A percentile compares a stretch with the other conserved stretches of the same genome.
These are phyloP conservation scores for Mucuna pruriens DNA, from an alignment of 306 rosid species.

Conservation along the genomic window DNA sequence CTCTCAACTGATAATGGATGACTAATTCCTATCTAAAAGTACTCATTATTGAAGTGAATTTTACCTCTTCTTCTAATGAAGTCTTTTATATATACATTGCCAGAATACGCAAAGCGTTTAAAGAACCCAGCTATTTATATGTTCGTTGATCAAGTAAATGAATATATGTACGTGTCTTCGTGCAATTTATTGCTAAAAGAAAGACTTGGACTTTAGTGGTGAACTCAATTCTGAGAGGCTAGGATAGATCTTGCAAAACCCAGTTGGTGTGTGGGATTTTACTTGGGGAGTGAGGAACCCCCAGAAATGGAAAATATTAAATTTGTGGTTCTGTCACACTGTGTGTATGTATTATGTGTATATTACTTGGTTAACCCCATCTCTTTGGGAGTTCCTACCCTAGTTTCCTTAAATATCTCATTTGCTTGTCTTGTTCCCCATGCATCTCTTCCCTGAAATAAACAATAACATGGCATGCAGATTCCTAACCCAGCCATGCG, in stretches of 20 bases:
- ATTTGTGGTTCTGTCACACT: constrained; percentile 30
- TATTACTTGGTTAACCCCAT: constrained; percentile 2
- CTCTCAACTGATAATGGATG: too few relatives aligned
- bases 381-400: constrained; percentile 25
- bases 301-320: constrained; percentile 50
- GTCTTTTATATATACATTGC: too few relatives aligned
- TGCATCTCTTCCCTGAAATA: constrained; percentile 34
- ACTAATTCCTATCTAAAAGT: too few relatives aligned
- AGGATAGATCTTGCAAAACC: constrained; percentile 46
- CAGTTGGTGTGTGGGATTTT: constrained; percentile 42
- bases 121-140: too few relatives aligned
- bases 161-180: background rate
- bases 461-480: constrained; percentile 46
- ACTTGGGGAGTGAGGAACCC: constrained; percentile 56
- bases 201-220: constrained; percentile 45
- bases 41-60: too few relatives aligned
- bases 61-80: too few relatives aligned
- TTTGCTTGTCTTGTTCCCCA: constrained; percentile 44
- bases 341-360: constrained; percentile 9
- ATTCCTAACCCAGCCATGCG: constrained; percentile 39
- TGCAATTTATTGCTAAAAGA: constrained; percentile 47
- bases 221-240: constrained; percentile 31
- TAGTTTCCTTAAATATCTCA: constrained; percentile 49
- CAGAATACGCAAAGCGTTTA: too few relatives aligned
- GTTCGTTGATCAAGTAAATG: constrained; percentile 24